A percentile compares a stretch with the other conserved stretches of the same genome.
These are phyloP conservation scores for Suhomyces coccinellae DNA, from an alignment of 1,139 yeast genomes.

Conservation along the genomic window DNA sequence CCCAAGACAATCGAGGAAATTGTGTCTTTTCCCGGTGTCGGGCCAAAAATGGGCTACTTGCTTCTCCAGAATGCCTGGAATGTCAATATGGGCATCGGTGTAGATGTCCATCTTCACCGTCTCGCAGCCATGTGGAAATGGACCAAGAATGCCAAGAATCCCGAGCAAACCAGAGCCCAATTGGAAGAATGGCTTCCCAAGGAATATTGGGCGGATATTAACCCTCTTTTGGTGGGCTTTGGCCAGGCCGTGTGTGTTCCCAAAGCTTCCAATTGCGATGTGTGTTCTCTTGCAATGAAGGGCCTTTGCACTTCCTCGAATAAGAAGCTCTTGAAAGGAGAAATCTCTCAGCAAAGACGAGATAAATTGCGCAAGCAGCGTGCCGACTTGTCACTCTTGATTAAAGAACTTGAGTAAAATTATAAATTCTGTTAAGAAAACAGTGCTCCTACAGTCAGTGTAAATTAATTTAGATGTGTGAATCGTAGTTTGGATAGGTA, in stretches of 20 bases:
- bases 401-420: constrained; percentile 1
- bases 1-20: constrained; percentile 69
- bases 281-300: constrained; percentile 58
- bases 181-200: constrained; percentile 75
- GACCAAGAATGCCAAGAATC: constrained; percentile 59
- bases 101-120: constrained; percentile 89
- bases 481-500: no score
- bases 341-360: constrained; percentile 31
- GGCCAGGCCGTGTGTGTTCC: constrained; percentile 89
- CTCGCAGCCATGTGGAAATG: constrained; percentile 81
- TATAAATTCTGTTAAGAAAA: neutral
- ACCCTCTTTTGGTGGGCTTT: constrained; percentile 86
- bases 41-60: constrained; percentile 92
- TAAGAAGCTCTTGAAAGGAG: constrained; percentile 37
- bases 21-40: constrained; percentile 81
- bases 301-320: constrained; percentile 57
- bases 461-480: no score
- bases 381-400: constrained; percentile 29
- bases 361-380: constrained; percentile 37
- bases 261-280: constrained; percentile 66
- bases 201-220: constrained; percentile 77
- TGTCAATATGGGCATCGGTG: constrained; percentile 79
- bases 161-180: constrained; percentile 71
- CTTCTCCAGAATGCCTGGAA: constrained; percentile 83
- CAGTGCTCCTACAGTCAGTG: no score